Percentiles rank a stretch among this genome's conserved stretches.
These are phyloP conservation scores for Russula dissimulans DNA, from an alignment of 768 basidiomycete species.

Conservation along the genomic window DNA sequence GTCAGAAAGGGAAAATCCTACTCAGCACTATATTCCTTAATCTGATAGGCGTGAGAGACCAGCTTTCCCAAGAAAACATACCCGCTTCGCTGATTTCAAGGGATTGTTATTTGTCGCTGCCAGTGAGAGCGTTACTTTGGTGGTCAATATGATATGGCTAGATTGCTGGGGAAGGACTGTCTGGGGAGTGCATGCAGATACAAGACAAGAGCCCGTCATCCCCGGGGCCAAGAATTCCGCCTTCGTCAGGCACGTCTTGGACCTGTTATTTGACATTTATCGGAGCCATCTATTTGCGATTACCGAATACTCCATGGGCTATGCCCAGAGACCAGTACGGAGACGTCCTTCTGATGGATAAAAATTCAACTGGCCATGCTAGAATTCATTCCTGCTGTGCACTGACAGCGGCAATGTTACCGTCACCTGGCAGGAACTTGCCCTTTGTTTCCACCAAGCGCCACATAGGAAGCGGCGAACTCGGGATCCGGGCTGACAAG, in stretches of 20 bases:
- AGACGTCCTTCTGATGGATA: too few relatives aligned
- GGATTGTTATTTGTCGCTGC: too few relatives aligned
- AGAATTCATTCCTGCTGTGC: neutral
- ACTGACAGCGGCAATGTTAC: neutral
- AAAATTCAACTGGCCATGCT: neutral
- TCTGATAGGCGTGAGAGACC: too few relatives aligned
- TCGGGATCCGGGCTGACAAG: conserved; percentile 3
- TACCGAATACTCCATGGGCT: neutral
- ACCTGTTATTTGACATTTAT: conserved; percentile 4
- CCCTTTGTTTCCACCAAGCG: too few relatives aligned
- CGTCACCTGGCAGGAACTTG: neutral
- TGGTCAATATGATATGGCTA: too few relatives aligned
- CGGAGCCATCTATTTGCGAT: neutral
- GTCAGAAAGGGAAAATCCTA: too few relatives aligned
- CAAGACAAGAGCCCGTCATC: neutral
- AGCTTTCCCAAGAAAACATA: too few relatives aligned
- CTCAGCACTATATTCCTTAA: too few relatives aligned
- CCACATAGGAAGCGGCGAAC: neutral
- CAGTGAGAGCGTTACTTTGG: too few relatives aligned
- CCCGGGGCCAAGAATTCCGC: neutral
- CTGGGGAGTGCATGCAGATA: neutral
- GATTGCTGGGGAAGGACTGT: too few relatives aligned
- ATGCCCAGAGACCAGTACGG: too few relatives aligned
- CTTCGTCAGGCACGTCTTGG: conserved; percentile 6
- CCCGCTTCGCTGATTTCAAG: too few relatives aligned